Evolutionary conservation across 495 filamentous ascomycete species (phyloP).

Genomic region (Penicillium herquei): DNA sequence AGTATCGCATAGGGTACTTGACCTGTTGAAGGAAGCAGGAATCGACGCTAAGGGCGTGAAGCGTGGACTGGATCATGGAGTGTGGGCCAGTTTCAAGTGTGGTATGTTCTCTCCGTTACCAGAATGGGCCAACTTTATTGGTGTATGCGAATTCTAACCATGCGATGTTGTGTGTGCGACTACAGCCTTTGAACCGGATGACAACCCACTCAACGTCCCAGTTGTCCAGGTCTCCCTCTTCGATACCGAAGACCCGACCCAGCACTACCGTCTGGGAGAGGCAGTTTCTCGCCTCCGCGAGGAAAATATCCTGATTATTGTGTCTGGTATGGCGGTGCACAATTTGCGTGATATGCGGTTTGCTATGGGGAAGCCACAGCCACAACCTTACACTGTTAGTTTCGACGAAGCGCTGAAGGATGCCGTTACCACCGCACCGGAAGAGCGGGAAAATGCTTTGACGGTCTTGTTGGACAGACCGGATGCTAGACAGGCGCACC

Average conservation of each 20-base stretch:
- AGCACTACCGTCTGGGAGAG: constrained; percentile 70
- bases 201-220: constrained; percentile 75
- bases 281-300: constrained; percentile 68
- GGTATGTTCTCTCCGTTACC: constrained; percentile 36
- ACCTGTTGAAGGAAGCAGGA: constrained; percentile 53
- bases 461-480: constrained; percentile 54
- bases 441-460: constrained; percentile 61
- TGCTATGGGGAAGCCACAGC: constrained; percentile 41
- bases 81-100: constrained; percentile 71
- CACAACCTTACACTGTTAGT: constrained; percentile 64
- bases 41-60: constrained; percentile 64
- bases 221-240: constrained; percentile 81
- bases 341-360: constrained; percentile 68
- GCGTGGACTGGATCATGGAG: constrained; percentile 78
- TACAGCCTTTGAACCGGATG: constrained; percentile 63
- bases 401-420: constrained; percentile 80
- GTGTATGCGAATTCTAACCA: not conserved
- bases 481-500: constrained; percentile 77
- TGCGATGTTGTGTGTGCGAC: not conserved
- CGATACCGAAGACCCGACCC: constrained; percentile 62
- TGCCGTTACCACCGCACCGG: constrained; percentile 53
- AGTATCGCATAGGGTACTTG: constrained; percentile 66
- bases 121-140: not conserved
- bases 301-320: constrained; percentile 70
- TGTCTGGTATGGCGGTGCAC: constrained; percentile 85